These are phyloP conservation scores for Hypocrella siamensis DNA, from an alignment of 2,329 filamentous ascomycete genomes.

Conservation along the genomic window DNA sequence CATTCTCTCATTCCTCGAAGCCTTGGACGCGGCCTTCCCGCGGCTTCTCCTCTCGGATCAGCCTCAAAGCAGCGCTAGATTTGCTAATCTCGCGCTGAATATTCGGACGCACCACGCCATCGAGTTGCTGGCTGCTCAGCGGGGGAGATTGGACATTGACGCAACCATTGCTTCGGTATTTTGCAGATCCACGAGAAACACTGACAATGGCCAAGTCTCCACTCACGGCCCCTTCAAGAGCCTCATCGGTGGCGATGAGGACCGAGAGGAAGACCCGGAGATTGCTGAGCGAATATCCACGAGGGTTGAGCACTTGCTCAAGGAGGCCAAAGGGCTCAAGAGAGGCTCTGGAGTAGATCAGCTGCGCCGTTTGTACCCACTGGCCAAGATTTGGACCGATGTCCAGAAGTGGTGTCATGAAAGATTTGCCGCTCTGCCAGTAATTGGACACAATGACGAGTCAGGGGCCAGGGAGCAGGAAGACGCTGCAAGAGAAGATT, in stretches of 20 bases:
- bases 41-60: conserved; percentile 12
- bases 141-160: too few species aligned
- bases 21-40: conserved; percentile 16
- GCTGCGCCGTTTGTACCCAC: too few species aligned
- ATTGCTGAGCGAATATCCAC: too few species aligned
- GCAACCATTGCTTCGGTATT: conserved; percentile 15
- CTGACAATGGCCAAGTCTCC: too few species aligned
- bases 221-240: conserved; percentile 11
- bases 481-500: too few species aligned
- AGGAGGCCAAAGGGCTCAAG: too few species aligned
- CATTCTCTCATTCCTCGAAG: conserved; percentile 14
- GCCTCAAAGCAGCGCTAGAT: conserved; percentile 4
- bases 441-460: background rate
- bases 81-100: conserved; percentile 14
- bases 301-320: too few species aligned
- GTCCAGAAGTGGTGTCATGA: conserved; percentile 11
- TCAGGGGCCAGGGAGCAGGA: background rate
- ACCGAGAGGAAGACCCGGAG: background rate
- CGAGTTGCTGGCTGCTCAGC: conserved; percentile 8
- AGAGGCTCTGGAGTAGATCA: too few species aligned
- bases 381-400: too few species aligned
- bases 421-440: conserved; percentile 5
- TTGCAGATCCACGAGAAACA: too few species aligned
- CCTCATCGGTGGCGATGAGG: conserved; percentile 6
- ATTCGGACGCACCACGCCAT: conserved; percentile 22